Percentiles rank a stretch among this genome's conserved stretches.
Conservation (phyloP, 148 eudicot species). For the Persicaria maculosa region DNA sequence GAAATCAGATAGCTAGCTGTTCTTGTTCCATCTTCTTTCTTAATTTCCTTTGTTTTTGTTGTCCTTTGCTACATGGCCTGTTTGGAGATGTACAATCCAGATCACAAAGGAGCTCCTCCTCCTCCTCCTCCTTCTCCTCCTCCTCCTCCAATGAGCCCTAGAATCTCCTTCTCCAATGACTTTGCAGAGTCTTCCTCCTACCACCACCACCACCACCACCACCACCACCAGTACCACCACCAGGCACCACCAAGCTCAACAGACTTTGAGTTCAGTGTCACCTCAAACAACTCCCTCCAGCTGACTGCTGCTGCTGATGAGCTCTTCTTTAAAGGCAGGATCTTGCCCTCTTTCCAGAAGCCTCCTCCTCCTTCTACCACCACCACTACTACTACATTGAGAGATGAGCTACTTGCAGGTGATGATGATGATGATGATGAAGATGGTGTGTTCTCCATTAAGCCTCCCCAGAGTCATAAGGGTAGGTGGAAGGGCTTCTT, state of each 20-base stretch:
- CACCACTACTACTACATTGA: conserved; percentile 31
- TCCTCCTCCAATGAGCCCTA: conserved; percentile 54
- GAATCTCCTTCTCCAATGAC: conserved; percentile 93
- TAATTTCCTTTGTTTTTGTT: background rate
- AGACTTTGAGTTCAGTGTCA: conserved; percentile 72
- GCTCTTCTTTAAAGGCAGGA: conserved; percentile 62
- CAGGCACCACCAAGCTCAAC: conserved; percentile 35
- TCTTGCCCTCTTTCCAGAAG: conserved; percentile 39
- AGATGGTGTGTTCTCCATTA: conserved; percentile 20
- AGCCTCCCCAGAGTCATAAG: conserved; percentile 51
- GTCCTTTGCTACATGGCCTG: conserved; percentile 44
- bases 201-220: background rate
- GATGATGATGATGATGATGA: conserved; percentile 30
- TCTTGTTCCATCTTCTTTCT: background rate
- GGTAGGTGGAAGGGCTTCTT: conserved; percentile 68
- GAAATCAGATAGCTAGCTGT: background rate
- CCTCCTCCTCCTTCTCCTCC: conserved; percentile 24
- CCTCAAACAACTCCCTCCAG: conserved; percentile 25
- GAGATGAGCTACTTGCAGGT: conserved; percentile 56
- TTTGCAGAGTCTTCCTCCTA: conserved; percentile 57
- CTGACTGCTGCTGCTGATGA: conserved; percentile 72
- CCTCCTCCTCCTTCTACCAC: background rate
- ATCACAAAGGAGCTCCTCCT: conserved; percentile 11
- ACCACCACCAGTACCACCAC: conserved; percentile 13
- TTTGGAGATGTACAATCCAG: conserved; percentile 59